Percentiles rank a stretch among this genome's conserved stretches.
Evolutionary conservation across 2,329 filamentous ascomycete species (phyloP).

Genomic region (Leptodontidium sp.): DNA sequence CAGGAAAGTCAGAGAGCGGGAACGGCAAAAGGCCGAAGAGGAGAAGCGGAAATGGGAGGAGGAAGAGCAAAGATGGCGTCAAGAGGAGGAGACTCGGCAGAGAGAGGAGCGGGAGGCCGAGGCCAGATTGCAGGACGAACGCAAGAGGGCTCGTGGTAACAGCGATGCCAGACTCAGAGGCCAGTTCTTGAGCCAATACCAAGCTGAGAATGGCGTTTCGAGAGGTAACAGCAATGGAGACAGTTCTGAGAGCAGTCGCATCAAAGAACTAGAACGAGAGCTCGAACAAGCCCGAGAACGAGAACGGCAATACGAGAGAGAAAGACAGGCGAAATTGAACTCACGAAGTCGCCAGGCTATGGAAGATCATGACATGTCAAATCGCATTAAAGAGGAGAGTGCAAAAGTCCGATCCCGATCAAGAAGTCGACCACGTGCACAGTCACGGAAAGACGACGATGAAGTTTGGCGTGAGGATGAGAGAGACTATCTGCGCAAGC

Average conservation of each 20-base stretch:
- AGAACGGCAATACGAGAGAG: conserved; percentile 69
- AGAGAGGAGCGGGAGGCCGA: conserved; percentile 79
- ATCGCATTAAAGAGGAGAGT: conserved; percentile 42
- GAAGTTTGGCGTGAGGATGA: conserved; percentile 60
- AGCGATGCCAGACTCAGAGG: conserved; percentile 78
- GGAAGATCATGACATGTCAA: conserved; percentile 44
- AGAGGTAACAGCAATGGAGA: conserved; percentile 49
- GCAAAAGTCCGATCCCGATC: conserved; percentile 36
- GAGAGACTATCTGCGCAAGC: conserved; percentile 59
- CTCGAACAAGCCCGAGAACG: conserved; percentile 73
- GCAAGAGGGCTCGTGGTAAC: conserved; percentile 63
- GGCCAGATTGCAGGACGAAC: conserved; percentile 71
- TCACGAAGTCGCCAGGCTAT: conserved; percentile 37
- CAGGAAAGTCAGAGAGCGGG: conserved; percentile 63
- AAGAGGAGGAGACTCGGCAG: conserved; percentile 76
- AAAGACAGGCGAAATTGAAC: conserved; percentile 59
- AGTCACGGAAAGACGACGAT: conserved; percentile 47
- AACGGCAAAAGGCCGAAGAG: conserved; percentile 66
- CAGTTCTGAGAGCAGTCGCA: conserved; percentile 68
- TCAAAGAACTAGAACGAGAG: conserved; percentile 81
- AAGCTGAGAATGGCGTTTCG: conserved; percentile 67
- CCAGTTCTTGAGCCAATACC: conserved; percentile 88
- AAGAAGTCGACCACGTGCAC: conserved; percentile 38
- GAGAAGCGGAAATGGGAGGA: conserved; percentile 81
- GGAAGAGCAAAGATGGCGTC: conserved; percentile 78